These are phyloP conservation scores for Ambrosiella xylebori DNA, from an alignment of 2,329 filamentous ascomycete species.

Conservation along the genomic window DNA sequence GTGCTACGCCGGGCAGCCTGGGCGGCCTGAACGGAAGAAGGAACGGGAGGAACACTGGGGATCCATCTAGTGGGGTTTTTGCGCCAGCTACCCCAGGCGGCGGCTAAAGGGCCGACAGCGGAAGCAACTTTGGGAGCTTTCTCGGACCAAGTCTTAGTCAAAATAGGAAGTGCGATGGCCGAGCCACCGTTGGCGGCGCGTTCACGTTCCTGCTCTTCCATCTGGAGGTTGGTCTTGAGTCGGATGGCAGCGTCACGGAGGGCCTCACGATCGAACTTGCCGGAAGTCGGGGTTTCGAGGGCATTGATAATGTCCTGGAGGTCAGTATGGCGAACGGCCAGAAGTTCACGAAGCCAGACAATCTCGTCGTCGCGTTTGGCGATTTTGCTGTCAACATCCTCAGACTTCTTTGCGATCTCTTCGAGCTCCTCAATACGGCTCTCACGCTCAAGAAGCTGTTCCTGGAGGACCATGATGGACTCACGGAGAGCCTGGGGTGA, in stretches of 20 bases:
- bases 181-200: slow-evolving; percentile 57
- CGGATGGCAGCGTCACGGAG: slow-evolving; percentile 86
- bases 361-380: slow-evolving; percentile 90
- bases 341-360: slow-evolving; percentile 80
- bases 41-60: slow-evolving; percentile 21
- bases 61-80: slow-evolving; percentile 38
- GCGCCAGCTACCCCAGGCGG: slow-evolving; percentile 94
- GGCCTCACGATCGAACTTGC: slow-evolving; percentile 57
- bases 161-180: slow-evolving; percentile 50
- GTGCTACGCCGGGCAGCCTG: background rate
- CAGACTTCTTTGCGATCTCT: slow-evolving; percentile 50
- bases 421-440: slow-evolving; percentile 77
- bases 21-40: background rate
- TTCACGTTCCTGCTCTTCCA: slow-evolving; percentile 94
- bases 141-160: slow-evolving; percentile 42
- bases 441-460: slow-evolving; percentile 90
- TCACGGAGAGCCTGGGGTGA: slow-evolving; percentile 89
- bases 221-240: slow-evolving; percentile 83
- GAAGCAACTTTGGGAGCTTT: slow-evolving; percentile 54
- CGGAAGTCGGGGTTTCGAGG: slow-evolving; percentile 41
- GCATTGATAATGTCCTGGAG: slow-evolving; percentile 78
- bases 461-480: slow-evolving; percentile 89
- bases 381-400: slow-evolving; percentile 64
- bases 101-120: slow-evolving; percentile 57
- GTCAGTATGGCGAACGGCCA: slow-evolving; percentile 79